Base-by-base conservation (phyloP, 495 filamentous ascomycete genomes). In the Penicillium desertorum region DNA sequence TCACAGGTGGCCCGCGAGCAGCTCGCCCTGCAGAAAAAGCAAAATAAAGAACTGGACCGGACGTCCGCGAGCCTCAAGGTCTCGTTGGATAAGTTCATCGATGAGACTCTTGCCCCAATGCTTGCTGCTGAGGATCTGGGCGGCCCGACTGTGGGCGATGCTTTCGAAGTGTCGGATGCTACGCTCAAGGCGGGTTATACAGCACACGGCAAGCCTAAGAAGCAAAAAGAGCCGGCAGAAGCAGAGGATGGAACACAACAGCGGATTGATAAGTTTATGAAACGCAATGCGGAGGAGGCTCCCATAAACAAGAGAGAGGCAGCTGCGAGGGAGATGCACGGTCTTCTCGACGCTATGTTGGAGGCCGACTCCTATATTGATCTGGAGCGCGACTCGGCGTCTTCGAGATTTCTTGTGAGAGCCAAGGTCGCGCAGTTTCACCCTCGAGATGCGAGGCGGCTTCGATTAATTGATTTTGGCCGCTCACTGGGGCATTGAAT, bases 361-460 rank as follows among this genome's bases (percentile, higher is more conserved):
- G 89, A 89, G 51, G 80, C 83, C 1, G 79, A 76, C 25, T 79
- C 79, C 1, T 96, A 95, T 74, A 79, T 92, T 36, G 73, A 78
- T 41, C 69, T 96, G 10, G 63, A 79, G n/a, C 78, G 81, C 56
- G 92, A 96, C 59, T 88, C 88, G n/a, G 90, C 91, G 11, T 84
- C 86, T 25, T 88, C 86, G 1, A 81, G 90, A 57, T 96, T 96
- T 66, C 76, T 96, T 10, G 88, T 96, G 20, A 79, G 89, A 59
- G 88, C 88, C 22, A 93, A 89, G 65, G 86, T 93, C 32, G 92
- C 92, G 20, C 86, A 90, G 61, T 94, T 94, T 58, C 88, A 96
- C 71, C 90, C 92, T 2, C 85, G 83, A 56, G 90, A 96, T 73
- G 89, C 92, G 0, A 81, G 79, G 51, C 83, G 81, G 65, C 63